Base-by-base conservation (phyloP, 2,329 filamentous ascomycete species). In the Epichloe amarillans region DNA sequence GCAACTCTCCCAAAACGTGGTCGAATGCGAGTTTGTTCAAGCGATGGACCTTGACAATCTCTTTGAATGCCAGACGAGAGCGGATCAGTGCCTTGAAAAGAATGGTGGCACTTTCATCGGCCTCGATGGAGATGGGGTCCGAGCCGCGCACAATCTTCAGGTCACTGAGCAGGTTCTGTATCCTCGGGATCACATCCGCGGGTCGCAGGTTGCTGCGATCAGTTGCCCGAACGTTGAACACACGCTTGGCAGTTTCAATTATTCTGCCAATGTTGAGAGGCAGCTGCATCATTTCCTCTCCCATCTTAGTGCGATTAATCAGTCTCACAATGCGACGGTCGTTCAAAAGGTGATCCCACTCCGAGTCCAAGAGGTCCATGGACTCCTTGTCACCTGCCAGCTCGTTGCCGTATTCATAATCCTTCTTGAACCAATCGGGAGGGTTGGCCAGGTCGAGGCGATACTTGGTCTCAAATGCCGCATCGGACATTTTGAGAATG, bases 1-100 rank as follows among this genome's bases (percentile, higher is more conserved):
- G 87, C 40, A 98, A 74, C 60, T 95, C 90, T 57, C 93, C 93
- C 39, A 98, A 68, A 45, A 98, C 82, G 63, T 96, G 90, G 55
- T 93, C 85, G 62, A 98, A 91, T 1, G 93, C 91, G 55, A 95
- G 77, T 67, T 88, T 93, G 71, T 88, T 95, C 58, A 98, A 71
- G 12, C 84, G 84, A 63, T 95, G 84, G 58, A 89, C 79, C 50
- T 88, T 83, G 44, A 95, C 90, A 54, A 99, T 75, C 53, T 89
- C 85, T 71, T 95, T 95, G 79, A 89, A 98, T 0, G 93, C 87
- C 51, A 98, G 75, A 49, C 88, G 83, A 36, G 90, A 95, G 46
- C 93, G 86, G 51, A 97, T 70, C 61, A 95, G 84, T 12, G 88
- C 87, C 72, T 96, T 97, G 78, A 96, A 89, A 11, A 98, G 75